Evolutionary conservation across 495 filamentous ascomycete genomes (phyloP), one percentile per base, ranked within the genome.

Genomic region (Aspergillus olivimuriae): DNA sequence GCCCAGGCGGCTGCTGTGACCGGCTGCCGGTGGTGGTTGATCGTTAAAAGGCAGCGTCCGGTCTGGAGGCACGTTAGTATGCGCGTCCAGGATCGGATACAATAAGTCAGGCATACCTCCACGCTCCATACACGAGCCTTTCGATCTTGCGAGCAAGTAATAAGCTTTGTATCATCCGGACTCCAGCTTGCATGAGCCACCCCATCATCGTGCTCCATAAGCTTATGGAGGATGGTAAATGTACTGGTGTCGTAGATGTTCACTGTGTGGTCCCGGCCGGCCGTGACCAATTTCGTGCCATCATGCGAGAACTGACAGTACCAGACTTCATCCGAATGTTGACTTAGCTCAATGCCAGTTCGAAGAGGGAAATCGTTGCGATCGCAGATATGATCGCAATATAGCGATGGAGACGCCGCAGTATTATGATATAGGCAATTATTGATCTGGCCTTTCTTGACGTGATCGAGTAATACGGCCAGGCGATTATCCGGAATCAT

Each of bases 401-500:
- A 97, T 39, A 99, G 73, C 1, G 90, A 95, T 0, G 89, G 89
- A 2, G 87, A 69, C 1, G 69, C 59, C n/a, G 78, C 71, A 4
- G 80, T 86, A 45, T 91, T 95, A 66, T 99, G 92, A 65, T 87
- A 99, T 34, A 88, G 65, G 54, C 92, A 99, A 30, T 78, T 74
- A 37, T 79, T 75, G 34, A 97, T 86, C 63, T 95, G 91, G 41
- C 71, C 77, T 37, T 80, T 69, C 56, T 96, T 95, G 20, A 94
- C 78, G 43, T 91, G 78, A 37, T 86, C 73, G 38, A 99, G 66
- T n/a, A 99, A 64, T 19, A 78, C 70, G 6, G 87, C 88, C n/a
- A 99, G 72, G 10, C 92, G 86, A 61, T 94, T 87, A 52, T 94
- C 86, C 4, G 92, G 94, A 38, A 99, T 87, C 94, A 99, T 97